These are phyloP conservation scores for Exophiala calicioides DNA, from an alignment of 2,329 filamentous ascomycete genomes.

Conservation along the genomic window DNA sequence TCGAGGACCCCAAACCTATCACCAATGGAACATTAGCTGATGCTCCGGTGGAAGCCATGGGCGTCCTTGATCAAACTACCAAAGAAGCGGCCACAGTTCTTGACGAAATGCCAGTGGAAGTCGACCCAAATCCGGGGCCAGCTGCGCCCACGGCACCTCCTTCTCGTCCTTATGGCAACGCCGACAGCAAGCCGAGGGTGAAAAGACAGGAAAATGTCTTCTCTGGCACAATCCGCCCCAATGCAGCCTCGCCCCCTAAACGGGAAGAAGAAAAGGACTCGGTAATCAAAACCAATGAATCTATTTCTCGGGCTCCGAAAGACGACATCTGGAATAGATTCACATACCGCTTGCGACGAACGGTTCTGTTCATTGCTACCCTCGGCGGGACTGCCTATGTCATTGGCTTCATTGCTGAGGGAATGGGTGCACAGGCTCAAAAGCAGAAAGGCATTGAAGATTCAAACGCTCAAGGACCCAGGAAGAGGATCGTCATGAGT, in stretches of 20 bases:
- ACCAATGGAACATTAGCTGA: background rate
- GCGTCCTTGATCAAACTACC: background rate
- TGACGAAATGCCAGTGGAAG: conserved; percentile 23
- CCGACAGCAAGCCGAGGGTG: conserved; percentile 10
- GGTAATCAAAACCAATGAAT: background rate
- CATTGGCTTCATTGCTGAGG: conserved; percentile 30
- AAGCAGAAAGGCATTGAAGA: conserved; percentile 20
- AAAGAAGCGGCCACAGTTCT: conserved; percentile 26
- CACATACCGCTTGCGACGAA: conserved; percentile 11
- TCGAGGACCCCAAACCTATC: background rate
- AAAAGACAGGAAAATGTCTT: conserved; percentile 31
- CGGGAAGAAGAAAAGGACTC: background rate
- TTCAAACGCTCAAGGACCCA: conserved; percentile 20
- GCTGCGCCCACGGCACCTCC: conserved; percentile 25
- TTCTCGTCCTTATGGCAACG: conserved; percentile 3
- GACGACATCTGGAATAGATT: conserved; percentile 17
- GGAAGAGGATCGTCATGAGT: conserved; percentile 30
- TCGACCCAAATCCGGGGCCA: conserved; percentile 21
- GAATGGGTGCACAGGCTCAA: conserved; percentile 26
- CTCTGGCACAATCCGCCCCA: conserved; percentile 25
- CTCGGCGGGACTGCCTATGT: conserved; percentile 24
- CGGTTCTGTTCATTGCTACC: conserved; percentile 17
- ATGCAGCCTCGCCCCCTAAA: conserved; percentile 1
- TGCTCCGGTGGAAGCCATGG: background rate
- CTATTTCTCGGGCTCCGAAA: background rate